Conservation (phyloP, 257 asterid genomes). For the Craterostigma plantagineum region DNA sequence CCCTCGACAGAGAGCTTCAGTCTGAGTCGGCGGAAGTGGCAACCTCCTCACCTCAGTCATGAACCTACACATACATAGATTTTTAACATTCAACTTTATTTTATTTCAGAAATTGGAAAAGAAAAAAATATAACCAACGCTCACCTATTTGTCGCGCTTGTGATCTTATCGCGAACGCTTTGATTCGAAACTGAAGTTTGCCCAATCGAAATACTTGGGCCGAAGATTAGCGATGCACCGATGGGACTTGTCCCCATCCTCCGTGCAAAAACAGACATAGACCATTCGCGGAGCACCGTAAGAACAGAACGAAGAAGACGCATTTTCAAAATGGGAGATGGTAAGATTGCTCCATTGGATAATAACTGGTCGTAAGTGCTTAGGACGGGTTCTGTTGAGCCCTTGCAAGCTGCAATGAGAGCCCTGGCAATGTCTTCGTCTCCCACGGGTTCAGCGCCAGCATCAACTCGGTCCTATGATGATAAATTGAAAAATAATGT, state of each 20-base stretch:
- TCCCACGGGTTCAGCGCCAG: slow-evolving; percentile 62
- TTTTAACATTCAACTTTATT: no score
- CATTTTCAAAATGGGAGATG: slow-evolving; percentile 50
- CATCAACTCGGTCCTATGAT: slow-evolving; percentile 59
- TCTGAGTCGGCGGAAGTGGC: slow-evolving; percentile 63
- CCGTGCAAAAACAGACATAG: slow-evolving; percentile 55
- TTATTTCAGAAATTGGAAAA: no score
- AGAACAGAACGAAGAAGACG: slow-evolving; percentile 29
- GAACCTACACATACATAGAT: slow-evolving; percentile 33
- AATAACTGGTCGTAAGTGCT: slow-evolving; percentile 63
- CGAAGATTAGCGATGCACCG: slow-evolving; percentile 82
- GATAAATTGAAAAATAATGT: background rate
- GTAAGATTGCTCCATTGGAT: slow-evolving; percentile 60
- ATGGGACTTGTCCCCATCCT: slow-evolving; percentile 23
- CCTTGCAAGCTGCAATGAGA: slow-evolving; percentile 76
- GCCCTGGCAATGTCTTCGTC: slow-evolving; percentile 92
- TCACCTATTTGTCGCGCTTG: slow-evolving; percentile 68
- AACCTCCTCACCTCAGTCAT: slow-evolving; percentile 85
- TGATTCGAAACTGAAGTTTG: slow-evolving; percentile 41
- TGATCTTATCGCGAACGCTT: slow-evolving; percentile 74
- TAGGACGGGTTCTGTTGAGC: slow-evolving; percentile 75
- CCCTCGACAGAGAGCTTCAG: slow-evolving; percentile 61
- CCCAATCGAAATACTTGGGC: slow-evolving; percentile 49
- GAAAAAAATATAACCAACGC: no score
- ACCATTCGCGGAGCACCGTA: slow-evolving; percentile 74